Evolutionary conservation across 179 eudicot species (phyloP).

Genomic region (Drosera spatulata): DNA sequence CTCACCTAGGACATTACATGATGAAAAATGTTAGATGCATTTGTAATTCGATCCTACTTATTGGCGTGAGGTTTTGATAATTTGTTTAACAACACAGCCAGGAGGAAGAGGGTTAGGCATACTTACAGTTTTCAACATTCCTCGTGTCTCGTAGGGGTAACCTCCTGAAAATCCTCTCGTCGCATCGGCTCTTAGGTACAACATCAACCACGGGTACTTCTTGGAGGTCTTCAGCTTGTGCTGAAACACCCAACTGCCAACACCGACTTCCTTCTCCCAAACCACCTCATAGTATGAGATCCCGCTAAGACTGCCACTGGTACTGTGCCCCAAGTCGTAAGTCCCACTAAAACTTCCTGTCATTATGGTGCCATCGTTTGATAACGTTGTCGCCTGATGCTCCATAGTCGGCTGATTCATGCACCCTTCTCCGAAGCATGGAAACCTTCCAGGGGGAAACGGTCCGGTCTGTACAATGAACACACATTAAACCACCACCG

Average conservation of each 20-base stretch:
- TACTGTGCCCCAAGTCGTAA: conserved; percentile 31
- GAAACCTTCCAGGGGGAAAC: conserved; percentile 44
- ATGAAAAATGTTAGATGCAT: not conserved
- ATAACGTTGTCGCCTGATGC: conserved; percentile 30
- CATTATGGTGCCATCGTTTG: conserved; percentile 13
- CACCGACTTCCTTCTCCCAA: conserved; percentile 58
- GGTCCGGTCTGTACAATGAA: conserved; percentile 7
- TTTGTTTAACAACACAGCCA: not conserved
- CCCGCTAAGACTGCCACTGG: conserved; percentile 7
- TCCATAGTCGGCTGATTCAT: conserved; percentile 61
- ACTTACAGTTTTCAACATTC: conserved; percentile 69
- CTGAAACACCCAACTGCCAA: conserved; percentile 49
- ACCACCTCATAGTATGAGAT: conserved; percentile 48
- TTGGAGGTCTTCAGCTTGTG: conserved; percentile 53
- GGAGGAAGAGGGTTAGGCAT: not conserved
- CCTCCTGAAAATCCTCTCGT: conserved; percentile 70
- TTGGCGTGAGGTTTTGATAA: no score
- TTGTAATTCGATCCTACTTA: no score
- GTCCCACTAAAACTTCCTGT: conserved; percentile 53
- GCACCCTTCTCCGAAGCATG: conserved; percentile 66
- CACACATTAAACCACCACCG: not conserved
- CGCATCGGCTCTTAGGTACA: conserved; percentile 74
- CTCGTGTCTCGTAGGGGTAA: conserved; percentile 66
- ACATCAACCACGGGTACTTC: conserved; percentile 72
- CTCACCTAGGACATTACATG: no score